Percentiles rank a stretch among this genome's conserved stretches.
phyloP scores from a whole-genome alignment of 2,329 filamentous ascomycete genomes.

The Beauveria scarabaeidicola region DNA sequence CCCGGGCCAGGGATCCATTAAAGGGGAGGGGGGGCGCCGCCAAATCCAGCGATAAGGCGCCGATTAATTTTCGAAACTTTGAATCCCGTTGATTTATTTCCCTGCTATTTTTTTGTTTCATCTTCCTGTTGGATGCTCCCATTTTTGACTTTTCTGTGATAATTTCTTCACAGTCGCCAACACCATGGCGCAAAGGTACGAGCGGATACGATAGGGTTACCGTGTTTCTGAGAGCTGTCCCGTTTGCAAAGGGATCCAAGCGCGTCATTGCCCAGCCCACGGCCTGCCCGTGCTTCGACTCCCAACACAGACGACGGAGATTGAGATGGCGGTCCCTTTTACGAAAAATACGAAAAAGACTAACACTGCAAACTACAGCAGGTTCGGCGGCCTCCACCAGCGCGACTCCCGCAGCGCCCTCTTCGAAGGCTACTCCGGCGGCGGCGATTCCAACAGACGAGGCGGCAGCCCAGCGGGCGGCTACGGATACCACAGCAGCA shows the following conservation, averaged over 20 bases:
- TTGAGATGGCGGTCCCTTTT: not conserved
- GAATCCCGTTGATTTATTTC: not conserved
- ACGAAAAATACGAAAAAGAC: not conserved
- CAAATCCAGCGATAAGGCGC: not conserved
- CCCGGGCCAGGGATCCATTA: conserved; percentile 2
- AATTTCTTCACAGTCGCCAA: not conserved
- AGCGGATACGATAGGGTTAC: not conserved
- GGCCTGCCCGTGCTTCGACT: not conserved
- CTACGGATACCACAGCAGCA: conserved; percentile 27
- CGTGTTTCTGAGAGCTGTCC: not conserved
- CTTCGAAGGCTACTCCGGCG: conserved; percentile 63
- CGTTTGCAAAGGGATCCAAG: not conserved
- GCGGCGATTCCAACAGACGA: conserved; percentile 32
- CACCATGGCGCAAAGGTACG: conserved; percentile 29
- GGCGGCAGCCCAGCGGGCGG: conserved; percentile 29
- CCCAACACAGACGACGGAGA: not conserved
- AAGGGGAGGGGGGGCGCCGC: conserved; percentile 5
- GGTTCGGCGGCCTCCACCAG: conserved; percentile 66
- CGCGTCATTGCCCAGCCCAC: not conserved
- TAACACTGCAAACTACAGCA: conserved; percentile 21
- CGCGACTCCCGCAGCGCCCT: conserved; percentile 64
- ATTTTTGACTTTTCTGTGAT: not conserved
- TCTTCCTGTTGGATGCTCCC: not conserved
- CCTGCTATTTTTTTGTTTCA: not conserved
- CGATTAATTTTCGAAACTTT: conserved; percentile 1